phyloP scores from a whole-genome alignment of 2,329 filamentous ascomycete genomes.

The Aureobasidium sp. region DNA sequence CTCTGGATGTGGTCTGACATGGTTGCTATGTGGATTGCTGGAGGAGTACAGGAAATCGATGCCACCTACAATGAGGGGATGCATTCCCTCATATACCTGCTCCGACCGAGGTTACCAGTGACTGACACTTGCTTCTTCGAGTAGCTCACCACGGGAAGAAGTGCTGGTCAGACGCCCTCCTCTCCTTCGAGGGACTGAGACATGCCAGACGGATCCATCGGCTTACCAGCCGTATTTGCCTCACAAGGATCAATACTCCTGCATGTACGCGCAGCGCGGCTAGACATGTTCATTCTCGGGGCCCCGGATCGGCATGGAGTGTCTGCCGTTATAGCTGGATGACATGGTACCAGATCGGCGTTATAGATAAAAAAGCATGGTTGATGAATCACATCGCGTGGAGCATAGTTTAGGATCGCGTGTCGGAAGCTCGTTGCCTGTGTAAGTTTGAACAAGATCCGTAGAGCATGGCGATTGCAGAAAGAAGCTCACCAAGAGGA shows the following conservation, averaged over 20 bases:
- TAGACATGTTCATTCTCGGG: not conserved
- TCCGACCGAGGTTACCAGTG: not conserved
- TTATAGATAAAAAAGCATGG: not conserved
- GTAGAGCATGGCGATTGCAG: not conserved
- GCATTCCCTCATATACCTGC: not conserved
- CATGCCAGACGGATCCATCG: not conserved
- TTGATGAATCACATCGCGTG: not conserved
- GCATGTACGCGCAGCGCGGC: not conserved
- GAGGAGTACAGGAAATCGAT: not conserved
- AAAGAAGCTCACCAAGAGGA: constrained; percentile 7
- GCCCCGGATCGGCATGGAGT: not conserved
- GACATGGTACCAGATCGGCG: not conserved
- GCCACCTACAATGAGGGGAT: not conserved
- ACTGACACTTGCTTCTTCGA: not conserved
- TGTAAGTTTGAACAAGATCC: not conserved
- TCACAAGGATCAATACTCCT: not conserved
- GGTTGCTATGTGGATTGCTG: not conserved
- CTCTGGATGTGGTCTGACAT: constrained; percentile 19
- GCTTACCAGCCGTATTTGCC: not conserved
- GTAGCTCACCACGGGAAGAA: not conserved
- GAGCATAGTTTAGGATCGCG: not conserved
- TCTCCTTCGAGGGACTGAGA: not conserved
- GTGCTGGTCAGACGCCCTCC: not conserved
- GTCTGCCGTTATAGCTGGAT: not conserved
- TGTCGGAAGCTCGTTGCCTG: not conserved